Conservation (phyloP, 768 basidiomycete species). For the Hericium rajendrae region DNA sequence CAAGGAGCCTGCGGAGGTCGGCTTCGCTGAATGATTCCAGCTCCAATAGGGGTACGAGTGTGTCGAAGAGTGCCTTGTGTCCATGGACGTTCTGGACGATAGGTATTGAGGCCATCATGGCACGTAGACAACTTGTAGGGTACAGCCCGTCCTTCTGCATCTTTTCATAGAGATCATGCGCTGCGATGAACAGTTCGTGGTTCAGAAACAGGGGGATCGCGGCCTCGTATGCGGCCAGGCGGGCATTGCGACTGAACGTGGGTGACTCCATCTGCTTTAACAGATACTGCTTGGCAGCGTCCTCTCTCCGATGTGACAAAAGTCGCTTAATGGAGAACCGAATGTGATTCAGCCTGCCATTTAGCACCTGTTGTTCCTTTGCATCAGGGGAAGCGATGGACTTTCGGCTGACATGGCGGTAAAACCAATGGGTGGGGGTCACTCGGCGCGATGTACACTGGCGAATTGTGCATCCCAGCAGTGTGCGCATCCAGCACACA, state of each 20-base stretch:
- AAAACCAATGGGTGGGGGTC: background rate
- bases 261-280: background rate
- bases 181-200: conserved; percentile 26
- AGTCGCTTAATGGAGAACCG: background rate
- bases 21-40: conserved; percentile 13
- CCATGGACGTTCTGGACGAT: conserved; percentile 18
- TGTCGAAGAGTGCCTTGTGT: conserved; percentile 11
- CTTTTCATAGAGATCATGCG: conserved; percentile 30
- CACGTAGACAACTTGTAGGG: conserved; percentile 27
- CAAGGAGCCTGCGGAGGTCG: conserved; percentile 26
- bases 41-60: conserved; percentile 17
- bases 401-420: background rate
- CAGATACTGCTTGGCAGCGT: background rate
- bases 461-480: background rate
- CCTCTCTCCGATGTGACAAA: background rate
- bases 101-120: conserved; percentile 30
- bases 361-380: background rate
- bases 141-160: conserved; percentile 33
- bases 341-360: background rate
- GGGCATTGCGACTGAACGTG: background rate
- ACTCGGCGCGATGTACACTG: background rate
- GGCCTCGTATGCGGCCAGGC: conserved; percentile 23
- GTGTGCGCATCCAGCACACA: background rate
- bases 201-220: conserved; percentile 33
- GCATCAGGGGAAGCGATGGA: background rate